Percentiles rank a stretch among this genome's conserved stretches.
Evolutionary conservation across 73 alveolate genomes (phyloP).

Genomic region (Tetrahymena borealis): DNA sequence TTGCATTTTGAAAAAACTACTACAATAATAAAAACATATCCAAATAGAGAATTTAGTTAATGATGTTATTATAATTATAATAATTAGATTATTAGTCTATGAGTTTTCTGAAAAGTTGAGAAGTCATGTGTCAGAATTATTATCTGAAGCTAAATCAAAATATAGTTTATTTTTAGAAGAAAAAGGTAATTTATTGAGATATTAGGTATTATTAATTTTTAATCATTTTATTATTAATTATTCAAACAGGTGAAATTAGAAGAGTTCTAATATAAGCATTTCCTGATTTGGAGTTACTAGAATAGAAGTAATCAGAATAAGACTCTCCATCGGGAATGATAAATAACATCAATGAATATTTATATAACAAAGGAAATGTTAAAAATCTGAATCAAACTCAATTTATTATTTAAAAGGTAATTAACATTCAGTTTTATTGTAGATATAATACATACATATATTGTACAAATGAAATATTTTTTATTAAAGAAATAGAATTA

Average conservation of each 20-base stretch:
- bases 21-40: no score
- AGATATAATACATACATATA: neutral
- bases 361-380: neutral
- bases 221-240: no score
- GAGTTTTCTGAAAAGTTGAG: neutral
- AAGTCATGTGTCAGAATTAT: neutral
- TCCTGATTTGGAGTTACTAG: neutral
- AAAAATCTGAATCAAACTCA: neutral
- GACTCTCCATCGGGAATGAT: neutral
- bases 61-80: neutral
- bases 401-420: neutral
- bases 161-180: neutral
- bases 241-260: neutral
- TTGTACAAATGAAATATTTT: neutral
- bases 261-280: neutral
- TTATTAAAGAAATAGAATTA: neutral
- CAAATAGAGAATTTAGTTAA: neutral
- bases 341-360: neutral
- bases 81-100: neutral
- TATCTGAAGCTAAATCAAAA: neutral
- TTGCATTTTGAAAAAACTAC: no score
- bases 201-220: no score
- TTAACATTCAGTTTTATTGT: neutral
- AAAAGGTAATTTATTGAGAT: no score
- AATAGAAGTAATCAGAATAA: neutral